Conservation (phyloP, 345 rosid genomes). For the Triadica sebifera region DNA sequence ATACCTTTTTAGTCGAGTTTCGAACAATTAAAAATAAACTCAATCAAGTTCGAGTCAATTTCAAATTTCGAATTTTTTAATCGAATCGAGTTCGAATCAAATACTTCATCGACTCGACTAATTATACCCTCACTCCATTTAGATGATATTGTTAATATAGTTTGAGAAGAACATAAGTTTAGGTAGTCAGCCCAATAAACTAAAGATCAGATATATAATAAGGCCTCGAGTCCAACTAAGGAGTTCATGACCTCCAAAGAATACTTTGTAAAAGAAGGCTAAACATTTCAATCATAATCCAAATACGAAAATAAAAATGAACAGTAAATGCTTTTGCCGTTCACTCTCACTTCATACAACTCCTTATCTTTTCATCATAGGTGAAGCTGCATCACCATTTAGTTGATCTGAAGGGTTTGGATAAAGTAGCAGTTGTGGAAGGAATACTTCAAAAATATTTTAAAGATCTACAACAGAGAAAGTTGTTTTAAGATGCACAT, state of each 20-base stretch:
- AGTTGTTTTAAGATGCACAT: neutral
- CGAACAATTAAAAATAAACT: too few species aligned
- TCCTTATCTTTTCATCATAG: constrained; percentile 39
- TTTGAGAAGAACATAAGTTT: neutral
- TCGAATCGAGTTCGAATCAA: too few species aligned
- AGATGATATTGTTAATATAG: neutral
- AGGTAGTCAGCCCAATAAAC: neutral
- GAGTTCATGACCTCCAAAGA: neutral
- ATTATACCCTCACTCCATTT: too few species aligned
- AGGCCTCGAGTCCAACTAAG: neutral
- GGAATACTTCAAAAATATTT: constrained; percentile 41
- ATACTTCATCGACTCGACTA: too few species aligned
- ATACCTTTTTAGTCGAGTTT: too few species aligned
- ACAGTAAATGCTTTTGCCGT: constrained; percentile 24
- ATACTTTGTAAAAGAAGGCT: neutral
- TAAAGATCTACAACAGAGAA: constrained; percentile 34
- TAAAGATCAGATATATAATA: neutral
- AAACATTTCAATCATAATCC: neutral
- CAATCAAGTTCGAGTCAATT: too few species aligned
- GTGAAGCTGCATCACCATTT: constrained; percentile 41
- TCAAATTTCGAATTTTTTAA: too few species aligned
- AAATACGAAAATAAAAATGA: neutral
- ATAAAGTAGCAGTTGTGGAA: constrained; percentile 40
- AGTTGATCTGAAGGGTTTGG: constrained; percentile 43
- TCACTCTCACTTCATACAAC: constrained; percentile 35